Conservation (phyloP, 2,329 filamentous ascomycete genomes). For the Clonostachys sp. region DNA sequence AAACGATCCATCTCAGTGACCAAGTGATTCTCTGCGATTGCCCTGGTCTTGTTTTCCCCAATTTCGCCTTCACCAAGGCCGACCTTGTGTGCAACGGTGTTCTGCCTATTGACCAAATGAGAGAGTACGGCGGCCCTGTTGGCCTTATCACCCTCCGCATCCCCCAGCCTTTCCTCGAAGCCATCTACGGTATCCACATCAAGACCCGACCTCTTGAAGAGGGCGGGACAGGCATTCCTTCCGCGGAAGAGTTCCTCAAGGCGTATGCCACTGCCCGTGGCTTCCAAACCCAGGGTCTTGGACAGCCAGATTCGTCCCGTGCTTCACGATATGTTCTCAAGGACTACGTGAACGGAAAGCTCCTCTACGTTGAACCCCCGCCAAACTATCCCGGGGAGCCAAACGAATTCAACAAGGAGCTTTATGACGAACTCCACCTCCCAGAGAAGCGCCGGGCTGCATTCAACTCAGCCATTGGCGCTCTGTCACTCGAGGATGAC, state of each 20-base stretch:
- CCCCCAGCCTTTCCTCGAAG: slow-evolving; percentile 84
- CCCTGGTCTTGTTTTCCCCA: slow-evolving; percentile 96
- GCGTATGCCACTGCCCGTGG: slow-evolving; percentile 87
- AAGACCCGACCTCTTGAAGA: slow-evolving; percentile 77
- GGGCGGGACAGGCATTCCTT: slow-evolving; percentile 84
- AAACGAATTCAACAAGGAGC: slow-evolving; percentile 77
- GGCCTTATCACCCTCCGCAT: slow-evolving; percentile 80
- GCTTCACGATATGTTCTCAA: slow-evolving; percentile 88
- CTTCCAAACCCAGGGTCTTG: slow-evolving; percentile 83
- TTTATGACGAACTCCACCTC: slow-evolving; percentile 80
- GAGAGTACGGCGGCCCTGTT: slow-evolving; percentile 86
- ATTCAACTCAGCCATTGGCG: slow-evolving; percentile 36
- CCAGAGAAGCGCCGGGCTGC: slow-evolving; percentile 75
- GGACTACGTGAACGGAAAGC: slow-evolving; percentile 95
- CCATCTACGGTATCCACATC: slow-evolving; percentile 91
- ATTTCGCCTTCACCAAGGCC: slow-evolving; percentile 94
- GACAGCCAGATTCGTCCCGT: slow-evolving; percentile 88
- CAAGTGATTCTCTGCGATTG: slow-evolving; percentile 94
- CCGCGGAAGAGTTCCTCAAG: slow-evolving; percentile 76
- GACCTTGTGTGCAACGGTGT: slow-evolving; percentile 95
- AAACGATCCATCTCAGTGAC: slow-evolving; percentile 91
- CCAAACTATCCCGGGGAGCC: slow-evolving; percentile 72
- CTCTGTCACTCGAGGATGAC: slow-evolving; percentile 32
- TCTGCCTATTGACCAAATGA: slow-evolving; percentile 91
- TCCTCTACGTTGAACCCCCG: slow-evolving; percentile 79